These are phyloP conservation scores for Mycena pura DNA, from an alignment of 768 basidiomycete species.

Conservation along the genomic window DNA sequence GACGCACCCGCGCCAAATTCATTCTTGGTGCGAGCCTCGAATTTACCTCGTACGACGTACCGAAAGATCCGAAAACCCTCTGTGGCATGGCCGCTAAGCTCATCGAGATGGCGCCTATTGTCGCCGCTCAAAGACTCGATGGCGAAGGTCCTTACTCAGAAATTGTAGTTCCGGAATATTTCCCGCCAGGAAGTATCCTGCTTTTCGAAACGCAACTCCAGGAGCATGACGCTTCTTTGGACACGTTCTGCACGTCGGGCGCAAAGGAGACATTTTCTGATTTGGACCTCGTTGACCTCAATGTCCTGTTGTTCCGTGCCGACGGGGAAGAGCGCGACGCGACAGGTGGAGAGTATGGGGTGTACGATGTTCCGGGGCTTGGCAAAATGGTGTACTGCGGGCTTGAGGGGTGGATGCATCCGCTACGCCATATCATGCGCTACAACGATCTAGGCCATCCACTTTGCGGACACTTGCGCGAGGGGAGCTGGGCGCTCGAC, in stretches of 20 bases:
- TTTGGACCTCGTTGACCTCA: slow-evolving; percentile 87
- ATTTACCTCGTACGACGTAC: slow-evolving; percentile 64
- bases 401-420: slow-evolving; percentile 96
- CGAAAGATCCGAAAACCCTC: slow-evolving; percentile 58
- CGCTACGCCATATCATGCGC: slow-evolving; percentile 81
- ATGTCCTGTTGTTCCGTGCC: slow-evolving; percentile 83
- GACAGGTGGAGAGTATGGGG: slow-evolving; percentile 80
- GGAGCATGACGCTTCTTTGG: slow-evolving; percentile 73
- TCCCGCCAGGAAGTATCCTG: slow-evolving; percentile 97
- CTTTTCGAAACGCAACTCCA: slow-evolving; percentile 88
- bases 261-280: slow-evolving; percentile 75
- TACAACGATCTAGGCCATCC: slow-evolving; percentile 95
- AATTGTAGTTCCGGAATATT: slow-evolving; percentile 83
- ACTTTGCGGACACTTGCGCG: slow-evolving; percentile 84
- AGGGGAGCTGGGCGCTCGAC: slow-evolving; percentile 92
- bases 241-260: slow-evolving; percentile 72
- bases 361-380: slow-evolving; percentile 78
- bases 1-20: slow-evolving; percentile 79
- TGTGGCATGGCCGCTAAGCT: slow-evolving; percentile 78
- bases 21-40: slow-evolving; percentile 80
- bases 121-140: slow-evolving; percentile 68
- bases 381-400: slow-evolving; percentile 91
- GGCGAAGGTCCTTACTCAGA: slow-evolving; percentile 74
- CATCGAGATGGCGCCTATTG: slow-evolving; percentile 64
- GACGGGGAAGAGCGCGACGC: slow-evolving; percentile 94